These are phyloP conservation scores for Talaromyces sp. DNA, from an alignment of 2,329 filamentous ascomycete species.

Conservation along the genomic window DNA sequence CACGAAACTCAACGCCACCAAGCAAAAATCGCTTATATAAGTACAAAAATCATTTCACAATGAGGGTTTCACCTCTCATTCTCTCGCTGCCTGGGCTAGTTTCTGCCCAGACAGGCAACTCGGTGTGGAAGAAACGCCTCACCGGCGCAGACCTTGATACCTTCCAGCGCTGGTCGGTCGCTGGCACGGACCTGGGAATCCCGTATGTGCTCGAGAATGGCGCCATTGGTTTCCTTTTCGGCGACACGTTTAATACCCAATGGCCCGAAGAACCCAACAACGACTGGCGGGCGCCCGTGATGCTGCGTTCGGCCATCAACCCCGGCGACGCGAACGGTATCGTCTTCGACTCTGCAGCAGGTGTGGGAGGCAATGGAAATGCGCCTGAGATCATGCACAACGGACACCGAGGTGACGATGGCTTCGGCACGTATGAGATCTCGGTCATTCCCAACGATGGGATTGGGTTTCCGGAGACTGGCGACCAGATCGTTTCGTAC, in stretches of 20 bases:
- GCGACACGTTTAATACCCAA: constrained; percentile 12
- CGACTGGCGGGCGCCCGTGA: constrained; percentile 10
- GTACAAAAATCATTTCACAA: not conserved
- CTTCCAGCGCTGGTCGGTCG: constrained; percentile 8
- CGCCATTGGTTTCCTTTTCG: constrained; percentile 10
- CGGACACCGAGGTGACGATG: constrained; percentile 7
- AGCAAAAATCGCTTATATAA: not conserved
- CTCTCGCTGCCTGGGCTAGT: not conserved
- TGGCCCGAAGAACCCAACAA: constrained; percentile 9
- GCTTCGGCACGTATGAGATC: constrained; percentile 4
- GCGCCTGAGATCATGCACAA: constrained; percentile 11
- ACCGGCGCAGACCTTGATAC: constrained; percentile 12
- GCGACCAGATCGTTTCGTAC: constrained; percentile 11
- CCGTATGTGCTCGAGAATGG: constrained; percentile 13
- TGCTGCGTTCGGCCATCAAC: constrained; percentile 6
- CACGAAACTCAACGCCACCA: no score
- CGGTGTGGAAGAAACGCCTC: constrained; percentile 10
- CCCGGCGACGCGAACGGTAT: constrained; percentile 7
- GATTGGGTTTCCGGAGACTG: constrained; percentile 8
- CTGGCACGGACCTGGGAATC: constrained; percentile 12
- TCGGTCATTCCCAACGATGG: constrained; percentile 12
- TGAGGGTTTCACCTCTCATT: not conserved
- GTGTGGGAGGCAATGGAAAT: constrained; percentile 6
- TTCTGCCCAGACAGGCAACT: not conserved
- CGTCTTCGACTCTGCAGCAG: constrained; percentile 9